Conservation (phyloP, 129 eudicot genomes). For the Gnaphalium uliginosum region DNA sequence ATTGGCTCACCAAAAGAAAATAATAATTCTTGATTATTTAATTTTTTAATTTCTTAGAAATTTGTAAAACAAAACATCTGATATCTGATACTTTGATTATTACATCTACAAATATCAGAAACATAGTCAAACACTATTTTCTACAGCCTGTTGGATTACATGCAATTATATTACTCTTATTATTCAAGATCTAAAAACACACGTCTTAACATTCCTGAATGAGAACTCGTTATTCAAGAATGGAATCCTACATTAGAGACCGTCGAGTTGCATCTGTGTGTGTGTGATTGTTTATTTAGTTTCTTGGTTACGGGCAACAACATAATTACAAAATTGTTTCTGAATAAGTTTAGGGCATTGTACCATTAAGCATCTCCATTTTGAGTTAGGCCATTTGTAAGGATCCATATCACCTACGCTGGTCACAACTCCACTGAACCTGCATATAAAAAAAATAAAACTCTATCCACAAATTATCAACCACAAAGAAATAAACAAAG, state of each 20-base stretch:
- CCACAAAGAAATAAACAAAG: constrained; percentile 13
- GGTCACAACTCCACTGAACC: constrained; percentile 87
- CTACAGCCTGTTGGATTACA: neutral
- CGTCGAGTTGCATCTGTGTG: neutral
- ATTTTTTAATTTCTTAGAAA: no score
- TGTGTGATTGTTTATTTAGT: neutral
- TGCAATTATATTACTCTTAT: no score
- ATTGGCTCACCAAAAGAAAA: no score
- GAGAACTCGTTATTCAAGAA: neutral
- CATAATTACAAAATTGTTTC: neutral
- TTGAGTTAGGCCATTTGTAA: constrained; percentile 82
- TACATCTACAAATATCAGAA: neutral
- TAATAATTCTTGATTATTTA: no score
- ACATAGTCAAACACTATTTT: neutral
- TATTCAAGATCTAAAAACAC: neutral
- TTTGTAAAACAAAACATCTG: no score
- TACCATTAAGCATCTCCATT: constrained; percentile 92
- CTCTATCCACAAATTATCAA: neutral
- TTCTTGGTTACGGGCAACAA: neutral
- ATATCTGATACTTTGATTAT: neutral
- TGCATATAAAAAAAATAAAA: constrained; percentile 21
- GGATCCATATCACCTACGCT: constrained; percentile 77
- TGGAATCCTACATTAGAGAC: neutral
- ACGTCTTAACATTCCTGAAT: neutral
- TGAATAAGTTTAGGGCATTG: neutral